Percentiles rank a stretch among this genome's conserved stretches.
Conservation (phyloP, 805 yeast genomes). For the Ogataea degrootiae region DNA sequence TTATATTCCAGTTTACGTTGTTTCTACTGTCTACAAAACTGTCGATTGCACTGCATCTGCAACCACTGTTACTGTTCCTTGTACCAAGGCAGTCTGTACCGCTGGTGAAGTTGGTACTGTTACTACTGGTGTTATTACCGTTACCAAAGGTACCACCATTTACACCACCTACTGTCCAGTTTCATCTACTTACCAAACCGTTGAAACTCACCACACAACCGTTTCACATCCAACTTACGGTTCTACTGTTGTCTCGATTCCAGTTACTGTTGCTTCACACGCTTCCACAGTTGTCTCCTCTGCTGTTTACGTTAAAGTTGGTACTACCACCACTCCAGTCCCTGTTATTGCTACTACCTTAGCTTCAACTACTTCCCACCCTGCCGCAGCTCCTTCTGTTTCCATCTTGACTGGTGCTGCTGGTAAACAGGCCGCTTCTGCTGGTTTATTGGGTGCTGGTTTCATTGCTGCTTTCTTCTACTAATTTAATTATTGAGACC, state of each 20-base stretch:
- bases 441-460: conserved; percentile 23
- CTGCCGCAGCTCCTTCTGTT: conserved; percentile 10
- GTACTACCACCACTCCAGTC: conserved; percentile 8
- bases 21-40: neutral
- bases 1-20: conserved; percentile 14
- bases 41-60: conserved; percentile 5
- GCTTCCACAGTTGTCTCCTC: conserved; percentile 15
- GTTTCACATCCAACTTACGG: neutral
- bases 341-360: conserved; percentile 1
- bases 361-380: conserved; percentile 6
- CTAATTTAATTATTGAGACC: conserved; percentile 3
- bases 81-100: conserved; percentile 10
- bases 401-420: conserved; percentile 19
- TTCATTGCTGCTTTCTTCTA: conserved; percentile 21
- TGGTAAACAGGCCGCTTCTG: conserved; percentile 19
- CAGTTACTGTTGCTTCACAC: conserved; percentile 11
- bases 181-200: conserved; percentile 14
- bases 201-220: conserved; percentile 8
- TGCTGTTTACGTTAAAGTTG: conserved; percentile 20
- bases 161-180: conserved; percentile 35
- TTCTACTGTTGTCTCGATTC: conserved; percentile 7
- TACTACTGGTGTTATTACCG: conserved; percentile 22
- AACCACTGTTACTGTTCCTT: conserved; percentile 17
- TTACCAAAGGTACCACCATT: conserved; percentile 16
- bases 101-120: conserved; percentile 13